phyloP scores from a whole-genome alignment of 495 filamentous ascomycete species.

The Aspergillus sclerotioniger region DNA sequence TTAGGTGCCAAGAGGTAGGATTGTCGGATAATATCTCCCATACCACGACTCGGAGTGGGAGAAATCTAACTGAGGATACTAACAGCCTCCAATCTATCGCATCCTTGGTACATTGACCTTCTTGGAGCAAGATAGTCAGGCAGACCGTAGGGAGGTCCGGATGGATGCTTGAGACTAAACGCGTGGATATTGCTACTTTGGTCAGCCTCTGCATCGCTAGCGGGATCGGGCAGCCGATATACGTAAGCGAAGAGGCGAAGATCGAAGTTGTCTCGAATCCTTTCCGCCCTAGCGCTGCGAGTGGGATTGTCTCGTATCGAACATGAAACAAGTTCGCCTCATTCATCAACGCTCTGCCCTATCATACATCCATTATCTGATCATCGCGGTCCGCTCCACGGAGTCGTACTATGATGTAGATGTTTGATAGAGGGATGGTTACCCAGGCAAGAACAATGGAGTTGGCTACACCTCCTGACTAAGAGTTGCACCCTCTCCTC shows the following conservation, averaged over 20 bases:
- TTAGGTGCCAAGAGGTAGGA: too few relatives aligned
- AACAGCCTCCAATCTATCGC: neutral
- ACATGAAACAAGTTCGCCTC: slow-evolving; percentile 7
- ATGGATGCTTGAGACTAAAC: neutral
- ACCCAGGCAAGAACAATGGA: neutral
- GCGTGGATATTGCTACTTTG: slow-evolving; percentile 24
- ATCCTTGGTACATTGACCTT: neutral
- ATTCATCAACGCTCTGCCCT: neutral
- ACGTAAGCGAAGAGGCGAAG: slow-evolving; percentile 16
- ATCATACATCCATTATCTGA: neutral
- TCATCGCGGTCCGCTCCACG: neutral
- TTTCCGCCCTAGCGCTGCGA: neutral
- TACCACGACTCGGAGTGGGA: too few relatives aligned
- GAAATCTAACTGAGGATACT: neutral
- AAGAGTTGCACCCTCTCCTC: neutral
- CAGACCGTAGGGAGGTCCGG: neutral
- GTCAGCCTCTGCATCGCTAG: slow-evolving; percentile 16
- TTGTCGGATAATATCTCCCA: too few relatives aligned
- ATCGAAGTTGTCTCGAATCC: neutral
- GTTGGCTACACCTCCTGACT: neutral
- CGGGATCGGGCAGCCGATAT: slow-evolving; percentile 16
- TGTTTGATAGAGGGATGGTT: neutral
- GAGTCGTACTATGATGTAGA: neutral
- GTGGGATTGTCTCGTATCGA: neutral
- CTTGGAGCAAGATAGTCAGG: neutral